Percentiles rank a stretch among this genome's conserved stretches.
Evolutionary conservation across 2,329 filamentous ascomycete genomes (phyloP).

Genomic region (Ramichloridium luteum): DNA sequence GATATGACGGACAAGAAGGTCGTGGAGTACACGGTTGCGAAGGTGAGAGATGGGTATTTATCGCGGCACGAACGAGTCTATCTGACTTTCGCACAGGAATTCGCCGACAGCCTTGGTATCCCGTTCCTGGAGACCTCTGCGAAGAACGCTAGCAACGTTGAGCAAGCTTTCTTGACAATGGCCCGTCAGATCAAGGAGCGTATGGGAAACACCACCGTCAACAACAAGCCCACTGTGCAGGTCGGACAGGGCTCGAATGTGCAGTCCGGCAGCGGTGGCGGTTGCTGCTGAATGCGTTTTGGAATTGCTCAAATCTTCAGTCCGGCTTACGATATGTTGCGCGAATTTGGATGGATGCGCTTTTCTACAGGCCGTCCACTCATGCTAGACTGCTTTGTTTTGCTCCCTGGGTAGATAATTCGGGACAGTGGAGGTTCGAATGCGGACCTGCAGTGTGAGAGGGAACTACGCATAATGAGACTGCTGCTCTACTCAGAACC

Average conservation of each 20-base stretch:
- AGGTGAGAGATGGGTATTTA: slow-evolving; percentile 48
- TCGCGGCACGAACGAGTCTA: slow-evolving; percentile 13
- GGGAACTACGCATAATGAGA: no score
- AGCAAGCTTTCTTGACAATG: slow-evolving; percentile 99
- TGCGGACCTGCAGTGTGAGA: no score
- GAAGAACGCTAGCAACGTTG: slow-evolving; percentile 99
- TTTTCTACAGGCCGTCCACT: slow-evolving; percentile 12
- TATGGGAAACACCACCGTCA: slow-evolving; percentile 94
- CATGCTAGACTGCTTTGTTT: slow-evolving; percentile 15
- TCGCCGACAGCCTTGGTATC: slow-evolving; percentile 95
- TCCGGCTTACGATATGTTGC: slow-evolving; percentile 5
- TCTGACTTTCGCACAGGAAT: no score
- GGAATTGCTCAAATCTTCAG: no score
- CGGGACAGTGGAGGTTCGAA: no score
- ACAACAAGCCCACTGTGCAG: slow-evolving; percentile 97
- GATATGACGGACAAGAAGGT: slow-evolving; percentile 99
- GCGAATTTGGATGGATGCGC: slow-evolving; percentile 8
- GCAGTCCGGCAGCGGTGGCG: slow-evolving; percentile 68
- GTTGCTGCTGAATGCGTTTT: slow-evolving; percentile 65
- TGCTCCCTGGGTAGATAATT: slow-evolving; percentile 14
- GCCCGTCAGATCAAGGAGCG: slow-evolving; percentile 99
- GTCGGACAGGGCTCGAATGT: slow-evolving; percentile 92
- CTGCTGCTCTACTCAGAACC: no score
- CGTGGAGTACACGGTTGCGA: slow-evolving; percentile 97
- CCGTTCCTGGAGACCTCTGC: slow-evolving; percentile 99